Base-by-base conservation (phyloP, 2,329 filamentous ascomycete species). In the Falciphora oryzae region DNA sequence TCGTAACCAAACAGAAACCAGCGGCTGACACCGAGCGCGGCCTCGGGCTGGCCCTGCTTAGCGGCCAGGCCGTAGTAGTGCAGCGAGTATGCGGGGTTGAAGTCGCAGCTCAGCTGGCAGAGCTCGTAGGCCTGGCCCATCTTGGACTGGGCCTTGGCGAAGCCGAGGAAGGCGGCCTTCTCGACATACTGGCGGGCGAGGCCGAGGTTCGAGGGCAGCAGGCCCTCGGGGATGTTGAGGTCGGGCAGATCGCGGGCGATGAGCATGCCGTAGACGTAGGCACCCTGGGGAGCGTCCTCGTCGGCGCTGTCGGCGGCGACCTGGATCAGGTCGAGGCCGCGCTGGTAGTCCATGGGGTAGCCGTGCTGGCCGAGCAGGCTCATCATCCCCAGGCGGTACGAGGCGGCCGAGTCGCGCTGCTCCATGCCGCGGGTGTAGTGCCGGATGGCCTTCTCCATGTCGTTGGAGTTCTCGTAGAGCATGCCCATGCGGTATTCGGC, bases 1-100 rank as follows among this genome's bases (percentile, higher is more conserved):
- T 98, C 94, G 69, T 95, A 93, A 3, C 95, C 95, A 72, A 96
- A 98, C 32, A 99, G 83, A 74, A 98, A 99, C 95, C 95, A 99
- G 76, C 97, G 95, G 77, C 94, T 98, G 67, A 99, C 93, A 32
- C 94, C 93, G 77, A 99, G 90, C 66, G 97, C 93, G 0, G 94
- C 95, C 75, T 99, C 95, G 0, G 93, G 83, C 71, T 98, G 93
- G 25, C 93, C 94, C 77, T 98, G 95, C 68, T 91, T 89, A 16
- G 95, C 91, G 28, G 95, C 94, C 38, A 99, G 83, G 53, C 92
- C 92, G 73, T 98, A 97, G 79, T 99, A 99, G 74, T 99, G 95
- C 64, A 99, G 78, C 1, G 94, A 98, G 65, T 96, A 84, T 0
- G 92, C 90, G 1, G 95, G 93, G 71, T 96, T 93, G 76, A 99